Base-by-base conservation (phyloP, 768 basidiomycete genomes). In the Leccinum aurantiacum region DNA sequence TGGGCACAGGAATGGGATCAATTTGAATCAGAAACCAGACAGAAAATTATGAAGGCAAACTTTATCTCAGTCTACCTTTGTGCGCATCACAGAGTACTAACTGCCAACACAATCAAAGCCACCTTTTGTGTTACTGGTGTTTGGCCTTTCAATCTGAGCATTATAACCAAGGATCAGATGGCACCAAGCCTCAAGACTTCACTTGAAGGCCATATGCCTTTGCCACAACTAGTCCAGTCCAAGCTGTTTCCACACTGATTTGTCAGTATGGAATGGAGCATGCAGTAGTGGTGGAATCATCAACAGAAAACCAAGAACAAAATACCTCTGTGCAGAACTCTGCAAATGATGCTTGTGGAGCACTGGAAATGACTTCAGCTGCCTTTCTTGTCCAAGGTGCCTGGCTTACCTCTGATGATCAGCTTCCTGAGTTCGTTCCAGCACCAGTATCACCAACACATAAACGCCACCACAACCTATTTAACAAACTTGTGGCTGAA, bases 1-100 rank as follows among this genome's bases (percentile, higher is more conserved):
- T 74, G 67, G 67, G 65, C 53, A 1, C 53, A 74, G 24, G 69
- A 72, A 53, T 57, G 24, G 6, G 53, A 64, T 53, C 29, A 29
- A 63, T 35, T 19, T 15, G 59, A 24, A 29, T 27, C 3, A 19
- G 11, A n/a, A 13, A 55, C 9, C 19, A 3, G 54, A 3, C 15
- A 60, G 31, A 54, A 41, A n/a, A 47, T 65, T 8, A 55, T 15
- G 8, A 65, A 65, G 37, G 7, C 5, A 6, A 65, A 63, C 25
- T 65, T 65, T 19, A 53, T 73, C 17, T 19, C n/a, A 9, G 41
- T 44, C 41, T 44, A 44, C n/a, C 41, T 44, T 44, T n/a, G 41
- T 44, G 41, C 0, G 7, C 41, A 44, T 19, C 41, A 9, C n/a
- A 17, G n/a, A 44, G 41, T 17, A 44, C 41, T 44, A 8, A 44